phyloP scores from a whole-genome alignment of 208 protist species.

The Leishmania arabica region DNA sequence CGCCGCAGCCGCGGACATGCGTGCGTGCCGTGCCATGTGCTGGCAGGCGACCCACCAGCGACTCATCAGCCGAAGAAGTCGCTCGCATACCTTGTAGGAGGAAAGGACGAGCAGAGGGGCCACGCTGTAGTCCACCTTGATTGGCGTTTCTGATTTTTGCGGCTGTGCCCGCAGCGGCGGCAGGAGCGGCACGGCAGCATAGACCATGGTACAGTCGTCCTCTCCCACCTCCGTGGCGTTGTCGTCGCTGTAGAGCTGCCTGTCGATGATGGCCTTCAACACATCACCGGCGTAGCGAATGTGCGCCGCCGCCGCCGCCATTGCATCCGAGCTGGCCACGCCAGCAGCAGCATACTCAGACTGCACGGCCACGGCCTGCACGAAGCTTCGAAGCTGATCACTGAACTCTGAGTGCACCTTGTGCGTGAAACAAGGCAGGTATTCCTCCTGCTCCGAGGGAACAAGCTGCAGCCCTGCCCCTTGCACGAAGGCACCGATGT shows the following conservation, averaged over 20 bases:
- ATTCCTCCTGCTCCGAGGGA: slow-evolving; percentile 19
- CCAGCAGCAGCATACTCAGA: not conserved
- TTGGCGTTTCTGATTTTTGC: not conserved
- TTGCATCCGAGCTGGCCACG: not conserved
- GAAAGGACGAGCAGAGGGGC: slow-evolving; percentile 18
- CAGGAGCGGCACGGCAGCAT: slow-evolving; percentile 1
- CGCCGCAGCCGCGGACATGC: not conserved
- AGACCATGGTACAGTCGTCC: slow-evolving; percentile 21
- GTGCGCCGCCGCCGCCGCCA: slow-evolving; percentile 5
- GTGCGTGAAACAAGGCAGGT: slow-evolving; percentile 14
- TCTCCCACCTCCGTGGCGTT: slow-evolving; percentile 11
- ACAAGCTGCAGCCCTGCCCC: slow-evolving; percentile 27
- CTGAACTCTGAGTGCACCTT: slow-evolving; percentile 8
- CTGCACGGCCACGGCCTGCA: not conserved
- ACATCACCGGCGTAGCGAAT: slow-evolving; percentile 10
- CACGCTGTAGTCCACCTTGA: slow-evolving; percentile 12
- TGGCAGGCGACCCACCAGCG: slow-evolving; percentile 24
- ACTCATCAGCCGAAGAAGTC: slow-evolving; percentile 8
- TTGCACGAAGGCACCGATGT: slow-evolving; percentile 26
- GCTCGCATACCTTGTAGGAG: slow-evolving; percentile 16
- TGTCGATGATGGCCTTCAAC: slow-evolving; percentile 7
- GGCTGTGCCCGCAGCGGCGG: not conserved
- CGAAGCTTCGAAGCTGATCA: not conserved
- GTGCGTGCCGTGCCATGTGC: not conserved
- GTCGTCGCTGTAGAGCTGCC: slow-evolving; percentile 18